Percentiles rank a stretch among this genome's conserved stretches.
phyloP scores from a whole-genome alignment of 192 early-diverging fungal species.

The Coemansia sp. region DNA sequence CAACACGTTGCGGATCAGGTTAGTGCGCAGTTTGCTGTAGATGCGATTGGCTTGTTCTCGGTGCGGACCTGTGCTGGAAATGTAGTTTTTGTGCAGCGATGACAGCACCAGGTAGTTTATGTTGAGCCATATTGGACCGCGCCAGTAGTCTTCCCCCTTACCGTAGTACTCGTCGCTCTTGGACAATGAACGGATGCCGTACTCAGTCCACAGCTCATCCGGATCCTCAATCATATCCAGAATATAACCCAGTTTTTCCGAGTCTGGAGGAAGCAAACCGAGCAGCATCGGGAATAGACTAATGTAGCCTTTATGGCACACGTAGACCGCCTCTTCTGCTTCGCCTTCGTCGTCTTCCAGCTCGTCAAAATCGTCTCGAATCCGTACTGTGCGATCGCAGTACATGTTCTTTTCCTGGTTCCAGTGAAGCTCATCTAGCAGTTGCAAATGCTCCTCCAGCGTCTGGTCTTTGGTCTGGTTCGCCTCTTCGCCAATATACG shows the following conservation, averaged over 20 bases:
- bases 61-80: conserved; percentile 60
- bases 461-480: conserved; percentile 3
- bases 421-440: conserved; percentile 40
- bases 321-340: conserved; percentile 29
- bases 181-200: conserved; percentile 69
- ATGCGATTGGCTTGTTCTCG: conserved; percentile 66
- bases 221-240: conserved; percentile 77
- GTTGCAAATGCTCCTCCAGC: conserved; percentile 16
- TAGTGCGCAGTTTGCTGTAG: conserved; percentile 70
- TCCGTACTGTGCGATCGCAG: conserved; percentile 32
- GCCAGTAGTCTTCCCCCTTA: conserved; percentile 92
- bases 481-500: background rate
- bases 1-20: conserved; percentile 73
- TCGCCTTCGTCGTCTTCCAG: conserved; percentile 35
- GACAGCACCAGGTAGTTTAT: conserved; percentile 81
- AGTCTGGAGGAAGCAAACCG: conserved; percentile 67
- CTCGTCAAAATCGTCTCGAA: conserved; percentile 40
- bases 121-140: conserved; percentile 92
- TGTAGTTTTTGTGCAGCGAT: conserved; percentile 67
- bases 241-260: conserved; percentile 65
- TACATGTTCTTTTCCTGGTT: conserved; percentile 40
- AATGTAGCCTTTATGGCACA: conserved; percentile 54
- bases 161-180: conserved; percentile 62
- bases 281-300: conserved; percentile 81
- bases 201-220: conserved; percentile 78